Evolutionary conservation across 129 eudicot genomes (phyloP).

Genomic region (Mikania micrantha): DNA sequence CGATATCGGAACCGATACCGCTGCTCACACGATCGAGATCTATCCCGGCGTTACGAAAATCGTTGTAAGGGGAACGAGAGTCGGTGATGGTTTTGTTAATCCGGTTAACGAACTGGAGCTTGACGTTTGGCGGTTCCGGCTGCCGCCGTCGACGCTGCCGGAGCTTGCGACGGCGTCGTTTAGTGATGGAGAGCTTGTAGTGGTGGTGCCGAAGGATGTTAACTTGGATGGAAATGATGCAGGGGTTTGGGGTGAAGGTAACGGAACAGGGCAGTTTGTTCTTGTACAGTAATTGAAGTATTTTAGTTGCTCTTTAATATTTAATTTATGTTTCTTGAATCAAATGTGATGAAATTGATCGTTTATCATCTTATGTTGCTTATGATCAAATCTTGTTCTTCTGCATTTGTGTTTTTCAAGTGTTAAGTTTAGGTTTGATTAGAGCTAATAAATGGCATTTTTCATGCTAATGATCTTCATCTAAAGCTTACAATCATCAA

Average conservation of each 20-base stretch:
- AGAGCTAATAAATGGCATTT: not conserved
- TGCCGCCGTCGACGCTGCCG: constrained; percentile 63
- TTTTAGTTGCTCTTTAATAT: not conserved
- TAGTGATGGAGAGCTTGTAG: constrained; percentile 75
- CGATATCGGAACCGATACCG: constrained; percentile 33
- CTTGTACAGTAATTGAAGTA: constrained; percentile 58
- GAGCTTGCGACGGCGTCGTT: constrained; percentile 72
- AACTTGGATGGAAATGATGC: constrained; percentile 31
- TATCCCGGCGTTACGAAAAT: constrained; percentile 81
- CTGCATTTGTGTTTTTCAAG: not conserved
- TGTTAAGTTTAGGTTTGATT: not conserved
- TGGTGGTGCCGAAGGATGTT: constrained; percentile 71
- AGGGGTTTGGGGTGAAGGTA: constrained; percentile 38
- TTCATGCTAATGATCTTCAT: not conserved
- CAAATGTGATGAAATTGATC: constrained; percentile 15
- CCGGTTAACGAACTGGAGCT: constrained; percentile 48
- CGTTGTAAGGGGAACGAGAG: constrained; percentile 33
- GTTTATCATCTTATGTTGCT: not conserved
- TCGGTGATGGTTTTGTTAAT: not conserved
- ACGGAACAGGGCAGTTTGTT: constrained; percentile 42
- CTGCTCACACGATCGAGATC: constrained; percentile 69
- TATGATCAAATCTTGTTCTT: constrained; percentile 10
- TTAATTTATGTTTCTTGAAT: constrained; percentile 4
- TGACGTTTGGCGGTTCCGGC: constrained; percentile 80
- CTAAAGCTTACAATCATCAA: not conserved